phyloP scores from a whole-genome alignment of 352 stramenopile genomes.

The Phytophthora crassamura region DNA sequence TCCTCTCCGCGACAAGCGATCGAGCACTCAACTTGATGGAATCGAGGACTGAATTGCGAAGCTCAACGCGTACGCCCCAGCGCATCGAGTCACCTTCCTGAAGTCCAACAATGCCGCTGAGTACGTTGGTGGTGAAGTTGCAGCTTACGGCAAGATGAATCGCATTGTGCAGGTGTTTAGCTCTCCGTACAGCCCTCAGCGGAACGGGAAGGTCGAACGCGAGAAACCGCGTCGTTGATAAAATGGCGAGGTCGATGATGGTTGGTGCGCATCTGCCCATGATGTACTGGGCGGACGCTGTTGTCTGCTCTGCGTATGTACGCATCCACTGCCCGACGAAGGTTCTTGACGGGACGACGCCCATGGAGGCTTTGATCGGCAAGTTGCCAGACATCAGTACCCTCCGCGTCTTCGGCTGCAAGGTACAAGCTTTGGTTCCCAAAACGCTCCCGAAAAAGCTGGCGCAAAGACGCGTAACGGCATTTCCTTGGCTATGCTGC shows the following conservation, averaged over 20 bases:
- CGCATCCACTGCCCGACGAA: conserved; percentile 14
- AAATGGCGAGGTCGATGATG: conserved; percentile 15
- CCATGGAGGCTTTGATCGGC: conserved; percentile 13
- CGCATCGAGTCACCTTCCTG: background rate
- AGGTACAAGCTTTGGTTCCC: conserved; percentile 1
- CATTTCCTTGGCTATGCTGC: conserved; percentile 3
- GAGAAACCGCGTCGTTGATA: conserved; percentile 13
- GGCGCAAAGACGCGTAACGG: conserved; percentile 6
- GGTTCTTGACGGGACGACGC: conserved; percentile 11
- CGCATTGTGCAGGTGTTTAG: conserved; percentile 13
- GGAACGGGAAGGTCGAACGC: conserved; percentile 13
- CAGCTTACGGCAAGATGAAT: conserved; percentile 8
- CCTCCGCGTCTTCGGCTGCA: conserved; percentile 11
- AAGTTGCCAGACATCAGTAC: conserved; percentile 6
- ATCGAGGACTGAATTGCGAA: conserved; percentile 8
- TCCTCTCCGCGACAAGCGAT: conserved; percentile 5
- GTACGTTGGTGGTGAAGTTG: conserved; percentile 1
- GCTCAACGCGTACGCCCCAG: conserved; percentile 2
- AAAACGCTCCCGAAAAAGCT: conserved; percentile 7
- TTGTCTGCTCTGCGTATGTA: conserved; percentile 17
- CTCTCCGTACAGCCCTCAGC: conserved; percentile 1
- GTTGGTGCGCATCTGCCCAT: conserved; percentile 11
- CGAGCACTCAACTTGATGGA: background rate
- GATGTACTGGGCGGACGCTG: conserved; percentile 9
- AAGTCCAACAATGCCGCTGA: conserved; percentile 7